Evolutionary conservation across 768 basidiomycete genomes (phyloP), one percentile per base, ranked within the genome.

Genomic region (Xerocomellus dryophilus): DNA sequence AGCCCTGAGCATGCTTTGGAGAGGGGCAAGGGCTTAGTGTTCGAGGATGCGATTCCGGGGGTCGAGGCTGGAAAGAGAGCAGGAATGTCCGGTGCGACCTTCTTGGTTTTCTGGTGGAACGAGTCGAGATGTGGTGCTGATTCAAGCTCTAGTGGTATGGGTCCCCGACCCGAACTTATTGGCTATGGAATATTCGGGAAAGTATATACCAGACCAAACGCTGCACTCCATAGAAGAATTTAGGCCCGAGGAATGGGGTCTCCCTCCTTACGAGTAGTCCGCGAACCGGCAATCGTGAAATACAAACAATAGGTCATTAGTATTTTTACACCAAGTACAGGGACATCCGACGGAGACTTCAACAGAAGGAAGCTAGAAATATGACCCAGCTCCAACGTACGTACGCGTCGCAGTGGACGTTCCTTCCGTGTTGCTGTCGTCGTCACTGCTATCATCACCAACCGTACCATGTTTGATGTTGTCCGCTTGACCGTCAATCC

Each of bases 31-130:
- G 90, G 90, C 0, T 73, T 95, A 1, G 84, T 95, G 2, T 89
- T 95, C 54, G 92, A 95, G 69, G 92, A 95, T 66, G 83, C 83
- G 4, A 70, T 90, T 39, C 81, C 81, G 0, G 92, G 92, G 0
- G 74, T 94, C 58, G 81, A 86, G 59, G 90, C 90, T 7, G 92
- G 85, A 4, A 88, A 88, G 65, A 77, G 87, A 52, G 91, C 91
- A 4, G 90, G 89, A 11, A 93, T 94, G 92, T 79, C 84, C 52
- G 90, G 92, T 92, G 51, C 35, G 79, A 62, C 2, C 20, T 42
- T 15, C 14, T 54, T 40, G 29, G n/a, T 21, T 21, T 40, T 47
- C 20, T 36, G 11, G 14, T 10, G 8, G 29, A 1, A 27, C 34
- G 18, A 15, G 23, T 32, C 59, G 17, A 39, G 32, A 40, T 46